Base-by-base conservation (phyloP, 2,329 filamentous ascomycete genomes). In the Aureobasidium uvarum region DNA sequence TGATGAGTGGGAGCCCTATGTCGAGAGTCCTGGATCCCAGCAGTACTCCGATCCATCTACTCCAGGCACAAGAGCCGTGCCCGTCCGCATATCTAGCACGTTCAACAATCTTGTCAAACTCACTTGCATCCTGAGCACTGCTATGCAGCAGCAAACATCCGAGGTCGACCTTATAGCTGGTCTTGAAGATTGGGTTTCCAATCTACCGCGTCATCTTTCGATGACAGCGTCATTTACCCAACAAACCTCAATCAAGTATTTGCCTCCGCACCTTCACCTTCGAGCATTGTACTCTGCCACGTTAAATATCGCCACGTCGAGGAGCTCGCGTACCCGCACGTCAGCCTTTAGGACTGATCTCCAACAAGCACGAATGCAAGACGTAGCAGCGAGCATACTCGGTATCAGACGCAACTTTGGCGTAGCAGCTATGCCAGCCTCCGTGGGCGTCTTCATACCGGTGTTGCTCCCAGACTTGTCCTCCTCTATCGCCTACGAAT, bases 261-360 rank as follows among this genome's bases (percentile, higher is more conserved):
- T 59, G 2, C 55, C 55, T 5, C 55, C 55, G 3, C 55, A 59
- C 18, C 55, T 59, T 46, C 55, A 59, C 55, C 41, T 59, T 33
- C 39, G 25, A 33, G 39, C 41, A 23, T 20, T 59, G 8, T 36
- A 46, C n/a, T 16, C 28, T 16, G 55, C 28, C 41, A 8, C n/a
- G 2, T 20, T 18, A 18, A 18, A 2, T 5, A 8, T 39, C 7
- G n/a, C 16, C 16, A 18, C 10, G 7, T 41, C 39, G 6, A n/a
- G 54, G 7, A 16, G 14, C 45, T 10, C 11, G 2, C 11, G 11
- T 11, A 8, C 5, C 7, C 41, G n/a, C 39, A 1, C 54, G 5
- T 14, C 31, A 5, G 13, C 14, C 16, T 16, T 31, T 11, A 18
- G 23, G 23, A 20, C 11, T 5, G 5, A 31, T 23, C 11, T 4